A percentile compares a stretch with the other conserved stretches of the same genome.
phyloP scores from a whole-genome alignment of 192 early-diverging fungal species.

The Coemansia sp. region DNA sequence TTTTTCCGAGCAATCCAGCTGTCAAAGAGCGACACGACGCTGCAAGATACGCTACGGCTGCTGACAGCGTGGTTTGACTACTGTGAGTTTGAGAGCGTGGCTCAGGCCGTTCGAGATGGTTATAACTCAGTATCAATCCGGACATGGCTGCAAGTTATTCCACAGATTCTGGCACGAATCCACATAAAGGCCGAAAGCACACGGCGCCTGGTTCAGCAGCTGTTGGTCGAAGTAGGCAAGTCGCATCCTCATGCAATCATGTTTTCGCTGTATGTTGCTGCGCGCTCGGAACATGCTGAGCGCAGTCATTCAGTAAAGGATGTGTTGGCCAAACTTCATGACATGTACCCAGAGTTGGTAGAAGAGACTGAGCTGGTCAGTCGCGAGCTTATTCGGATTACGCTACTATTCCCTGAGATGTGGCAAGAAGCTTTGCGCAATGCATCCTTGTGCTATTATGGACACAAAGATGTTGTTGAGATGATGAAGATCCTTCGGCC shows the following conservation, averaged over 20 bases:
- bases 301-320: slow-evolving; percentile 71
- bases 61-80: slow-evolving; percentile 97
- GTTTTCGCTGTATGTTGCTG: slow-evolving; percentile 94
- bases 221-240: slow-evolving; percentile 91
- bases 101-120: slow-evolving; percentile 78
- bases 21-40: slow-evolving; percentile 77
- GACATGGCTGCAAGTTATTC: slow-evolving; percentile 98
- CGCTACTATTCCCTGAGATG: slow-evolving; percentile 95
- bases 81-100: slow-evolving; percentile 87
- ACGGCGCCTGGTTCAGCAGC: slow-evolving; percentile 82
- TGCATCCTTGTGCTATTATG: too few relatives aligned
- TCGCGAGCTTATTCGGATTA: slow-evolving; percentile 95
- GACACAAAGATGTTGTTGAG: slow-evolving; percentile 68
- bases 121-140: slow-evolving; percentile 85
- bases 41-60: slow-evolving; percentile 94
- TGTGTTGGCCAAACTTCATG: slow-evolving; percentile 90
- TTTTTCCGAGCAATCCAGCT: slow-evolving; percentile 94
- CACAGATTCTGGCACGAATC: slow-evolving; percentile 97
- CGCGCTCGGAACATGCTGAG: slow-evolving; percentile 78
- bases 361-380: slow-evolving; percentile 90
- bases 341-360: slow-evolving; percentile 79
- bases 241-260: slow-evolving; percentile 96
- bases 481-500: slow-evolving; percentile 88
- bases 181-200: slow-evolving; percentile 80
- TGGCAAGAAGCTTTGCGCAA: slow-evolving; percentile 57